These are phyloP conservation scores for Kazachstania viticola DNA, from an alignment of 805 yeast genomes.

Conservation along the genomic window DNA sequence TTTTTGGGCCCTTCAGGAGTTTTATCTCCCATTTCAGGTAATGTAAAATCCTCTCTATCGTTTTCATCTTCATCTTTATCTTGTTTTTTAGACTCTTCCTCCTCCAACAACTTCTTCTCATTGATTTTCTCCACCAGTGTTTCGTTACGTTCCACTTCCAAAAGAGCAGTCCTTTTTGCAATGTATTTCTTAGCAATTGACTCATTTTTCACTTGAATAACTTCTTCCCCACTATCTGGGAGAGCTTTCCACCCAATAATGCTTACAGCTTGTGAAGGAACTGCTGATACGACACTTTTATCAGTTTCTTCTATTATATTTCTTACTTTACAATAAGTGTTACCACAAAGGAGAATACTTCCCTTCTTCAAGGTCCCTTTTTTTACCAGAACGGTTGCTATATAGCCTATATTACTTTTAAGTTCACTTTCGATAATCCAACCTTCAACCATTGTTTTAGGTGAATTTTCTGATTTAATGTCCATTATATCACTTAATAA, in stretches of 20 bases:
- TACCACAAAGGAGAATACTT: slow-evolving; percentile 70
- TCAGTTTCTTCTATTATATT: slow-evolving; percentile 69
- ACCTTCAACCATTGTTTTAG: slow-evolving; percentile 53
- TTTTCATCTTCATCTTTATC: slow-evolving; percentile 41
- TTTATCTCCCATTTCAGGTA: no score
- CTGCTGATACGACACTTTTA: slow-evolving; percentile 48
- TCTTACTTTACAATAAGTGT: slow-evolving; percentile 73
- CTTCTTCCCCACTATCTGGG: slow-evolving; percentile 84
- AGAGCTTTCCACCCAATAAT: slow-evolving; percentile 89
- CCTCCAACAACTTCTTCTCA: slow-evolving; percentile 44
- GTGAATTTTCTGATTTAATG: slow-evolving; percentile 43
- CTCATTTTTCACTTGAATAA: slow-evolving; percentile 67
- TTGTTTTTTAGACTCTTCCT: slow-evolving; percentile 26
- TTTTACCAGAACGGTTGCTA: slow-evolving; percentile 74
- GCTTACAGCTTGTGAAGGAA: slow-evolving; percentile 85
- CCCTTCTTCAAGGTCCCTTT: slow-evolving; percentile 70
- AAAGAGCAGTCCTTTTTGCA: slow-evolving; percentile 51
- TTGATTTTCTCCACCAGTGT: slow-evolving; percentile 62
- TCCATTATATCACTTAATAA: slow-evolving; percentile 79
- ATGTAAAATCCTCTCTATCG: slow-evolving; percentile 20
- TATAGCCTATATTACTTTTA: slow-evolving; percentile 70
- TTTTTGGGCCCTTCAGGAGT: slow-evolving; percentile 23
- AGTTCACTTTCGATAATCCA: slow-evolving; percentile 82
- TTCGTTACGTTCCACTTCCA: slow-evolving; percentile 45
- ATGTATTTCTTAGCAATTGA: slow-evolving; percentile 64